Conservation (phyloP, 768 basidiomycete species). For the Gymnopilus junonius region DNA sequence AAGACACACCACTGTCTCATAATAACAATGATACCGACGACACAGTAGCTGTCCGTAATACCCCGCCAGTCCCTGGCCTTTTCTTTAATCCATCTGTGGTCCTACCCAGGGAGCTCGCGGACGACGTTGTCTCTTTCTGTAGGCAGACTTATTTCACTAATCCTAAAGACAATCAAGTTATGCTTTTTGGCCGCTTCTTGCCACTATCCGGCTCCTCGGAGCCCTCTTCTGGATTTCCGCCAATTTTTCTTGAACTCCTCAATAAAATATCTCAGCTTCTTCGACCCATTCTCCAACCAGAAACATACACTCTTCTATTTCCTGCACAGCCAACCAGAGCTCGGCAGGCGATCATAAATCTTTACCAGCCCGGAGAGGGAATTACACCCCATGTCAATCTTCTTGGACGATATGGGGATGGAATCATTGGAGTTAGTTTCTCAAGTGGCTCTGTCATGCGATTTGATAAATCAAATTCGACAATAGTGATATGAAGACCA, state of each 20-base stretch:
- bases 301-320: slow-evolving; percentile 64
- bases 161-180: slow-evolving; percentile 71
- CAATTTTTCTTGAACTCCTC: slow-evolving; percentile 58
- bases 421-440: slow-evolving; percentile 87
- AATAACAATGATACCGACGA: not conserved
- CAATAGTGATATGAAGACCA: slow-evolving; percentile 4
- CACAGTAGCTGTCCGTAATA: slow-evolving; percentile 35
- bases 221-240: slow-evolving; percentile 54
- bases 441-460: slow-evolving; percentile 82
- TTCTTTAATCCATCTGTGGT: slow-evolving; percentile 58
- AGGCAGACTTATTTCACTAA: slow-evolving; percentile 58
- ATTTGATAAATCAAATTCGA: slow-evolving; percentile 47
- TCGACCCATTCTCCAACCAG: slow-evolving; percentile 49
- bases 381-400: slow-evolving; percentile 91
- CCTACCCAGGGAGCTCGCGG: slow-evolving; percentile 55
- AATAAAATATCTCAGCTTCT: slow-evolving; percentile 52
- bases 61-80: slow-evolving; percentile 68
- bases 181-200: slow-evolving; percentile 74
- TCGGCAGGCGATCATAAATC: slow-evolving; percentile 88
- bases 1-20: not conserved
- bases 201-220: slow-evolving; percentile 10
- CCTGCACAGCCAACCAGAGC: slow-evolving; percentile 51
- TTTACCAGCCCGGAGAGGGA: slow-evolving; percentile 89
- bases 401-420: slow-evolving; percentile 82
- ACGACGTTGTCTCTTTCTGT: slow-evolving; percentile 54